Evolutionary conservation across 2,329 filamentous ascomycete species (phyloP), one percentile per base, ranked within the genome.

Genomic region (Xylaria sp.): DNA sequence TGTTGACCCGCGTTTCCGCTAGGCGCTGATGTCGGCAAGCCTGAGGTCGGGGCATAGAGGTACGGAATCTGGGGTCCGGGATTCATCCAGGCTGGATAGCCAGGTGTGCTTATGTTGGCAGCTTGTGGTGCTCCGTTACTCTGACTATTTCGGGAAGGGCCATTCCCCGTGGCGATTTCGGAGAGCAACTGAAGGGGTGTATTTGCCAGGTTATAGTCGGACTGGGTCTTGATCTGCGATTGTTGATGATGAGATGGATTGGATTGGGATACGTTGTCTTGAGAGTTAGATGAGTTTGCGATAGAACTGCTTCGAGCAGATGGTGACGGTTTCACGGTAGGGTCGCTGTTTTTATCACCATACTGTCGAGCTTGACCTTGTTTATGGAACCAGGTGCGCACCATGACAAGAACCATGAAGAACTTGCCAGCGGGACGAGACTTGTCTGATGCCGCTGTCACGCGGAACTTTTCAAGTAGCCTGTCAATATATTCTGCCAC

Each of bases 371-470:
- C 47, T 37, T 74, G 75, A 60, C 78, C 80, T 67, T 86, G 84
- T 72, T 88, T 83, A 75, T 86, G 78, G 76, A 92, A 92, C 91
- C 91, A 93, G 29, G 85, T 87, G 50, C 88, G 87, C 29, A 94
- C 81, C 89, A 93, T 91, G 59, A 86, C 82, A 10, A 94, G 81
- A 5, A 93, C 89, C 67, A 92, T 84, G 2, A 91, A 82, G 71
- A 94, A 94, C 78, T 93, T 93, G 59, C 85, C 84, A 0, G 91
- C 88, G 0, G 90, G 88, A 1, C 90, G 85, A 53, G 88, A 92
- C 68, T 86, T 87, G 60, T 91, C 88, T 0, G 86, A 85, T 3
- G 87, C 87, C 0, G 90, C 90, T 0, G 90, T 85, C 47, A 86
- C 84, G 66, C 86, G 85, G 74, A 95, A 91, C 73, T 91, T 90